These are phyloP conservation scores for Nicotiana otophora DNA, from an alignment of 257 asterid species.

Conservation along the genomic window DNA sequence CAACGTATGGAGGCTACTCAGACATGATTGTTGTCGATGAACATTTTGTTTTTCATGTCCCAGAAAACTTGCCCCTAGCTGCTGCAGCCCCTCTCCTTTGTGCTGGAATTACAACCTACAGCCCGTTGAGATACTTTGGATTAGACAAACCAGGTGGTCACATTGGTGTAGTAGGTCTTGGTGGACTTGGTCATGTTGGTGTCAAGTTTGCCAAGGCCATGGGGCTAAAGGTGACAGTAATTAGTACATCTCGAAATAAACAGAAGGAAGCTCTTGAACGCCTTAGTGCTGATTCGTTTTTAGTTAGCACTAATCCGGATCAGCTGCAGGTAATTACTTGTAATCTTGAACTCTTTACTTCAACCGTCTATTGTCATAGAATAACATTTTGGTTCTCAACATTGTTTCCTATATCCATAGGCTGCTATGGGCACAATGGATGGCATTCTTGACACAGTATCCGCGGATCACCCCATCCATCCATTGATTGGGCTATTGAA, in stretches of 20 bases:
- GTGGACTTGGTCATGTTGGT: conserved; percentile 14
- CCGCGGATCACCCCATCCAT: conserved; percentile 36
- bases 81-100: conserved; percentile 5
- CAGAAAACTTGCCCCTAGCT: neutral
- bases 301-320: conserved; percentile 4
- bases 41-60: neutral
- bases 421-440: conserved; percentile 38
- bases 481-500: conserved; percentile 39
- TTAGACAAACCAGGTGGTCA: conserved; percentile 4
- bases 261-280: conserved; percentile 6
- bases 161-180: conserved; percentile 12
- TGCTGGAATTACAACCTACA: conserved; percentile 9
- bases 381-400: neutral
- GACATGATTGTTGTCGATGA: conserved; percentile 13
- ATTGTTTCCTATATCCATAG: conserved; percentile 13
- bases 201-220: conserved; percentile 17
- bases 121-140: conserved; percentile 7
- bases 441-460: conserved; percentile 44
- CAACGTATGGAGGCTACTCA: conserved; percentile 13
- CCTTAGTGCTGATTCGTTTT: conserved; percentile 10
- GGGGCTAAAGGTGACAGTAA: conserved; percentile 7
- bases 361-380: neutral
- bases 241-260: conserved; percentile 13
- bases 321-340: neutral
- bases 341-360: neutral